Conservation (phyloP, 805 yeast species). For the Candida sithepensis region DNA sequence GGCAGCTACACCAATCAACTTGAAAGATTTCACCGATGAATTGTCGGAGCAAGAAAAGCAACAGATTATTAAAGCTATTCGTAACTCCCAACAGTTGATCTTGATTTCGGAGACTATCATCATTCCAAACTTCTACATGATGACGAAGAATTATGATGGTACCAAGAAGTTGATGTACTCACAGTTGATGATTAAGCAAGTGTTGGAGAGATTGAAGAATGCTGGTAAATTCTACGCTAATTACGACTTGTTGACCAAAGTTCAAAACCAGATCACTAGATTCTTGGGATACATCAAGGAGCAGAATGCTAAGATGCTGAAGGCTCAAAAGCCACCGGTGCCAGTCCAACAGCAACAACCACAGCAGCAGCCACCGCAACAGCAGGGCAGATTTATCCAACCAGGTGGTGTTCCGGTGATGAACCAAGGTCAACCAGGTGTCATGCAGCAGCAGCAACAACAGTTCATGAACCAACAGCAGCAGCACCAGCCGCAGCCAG, state of each 20-base stretch:
- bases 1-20: conserved; percentile 57
- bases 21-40: conserved; percentile 61
- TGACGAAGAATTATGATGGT: conserved; percentile 72
- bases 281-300: conserved; percentile 74
- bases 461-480: conserved; percentile 8
- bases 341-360: conserved; percentile 14
- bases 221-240: conserved; percentile 57
- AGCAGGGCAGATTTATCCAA: conserved; percentile 13
- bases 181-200: conserved; percentile 74
- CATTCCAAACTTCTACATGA: conserved; percentile 71
- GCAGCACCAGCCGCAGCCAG: conserved; percentile 9
- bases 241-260: conserved; percentile 67
- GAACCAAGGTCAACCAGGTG: conserved; percentile 1
- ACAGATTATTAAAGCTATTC: conserved; percentile 51
- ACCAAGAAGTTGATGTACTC: conserved; percentile 74
- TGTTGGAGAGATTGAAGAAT: conserved; percentile 59
- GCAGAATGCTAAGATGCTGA: conserved; percentile 32
- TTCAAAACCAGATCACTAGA: conserved; percentile 67
- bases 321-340: conserved; percentile 18
- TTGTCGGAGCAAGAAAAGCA: conserved; percentile 64
- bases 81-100: conserved; percentile 54
- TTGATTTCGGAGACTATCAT: conserved; percentile 65
- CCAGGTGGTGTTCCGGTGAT: conserved; percentile 1
- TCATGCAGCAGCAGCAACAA: conserved; percentile 13
- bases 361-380: conserved; percentile 19